These are phyloP conservation scores for Cryphonectria parasitica DNA, from an alignment of 2,329 filamentous ascomycete species.

Conservation along the genomic window DNA sequence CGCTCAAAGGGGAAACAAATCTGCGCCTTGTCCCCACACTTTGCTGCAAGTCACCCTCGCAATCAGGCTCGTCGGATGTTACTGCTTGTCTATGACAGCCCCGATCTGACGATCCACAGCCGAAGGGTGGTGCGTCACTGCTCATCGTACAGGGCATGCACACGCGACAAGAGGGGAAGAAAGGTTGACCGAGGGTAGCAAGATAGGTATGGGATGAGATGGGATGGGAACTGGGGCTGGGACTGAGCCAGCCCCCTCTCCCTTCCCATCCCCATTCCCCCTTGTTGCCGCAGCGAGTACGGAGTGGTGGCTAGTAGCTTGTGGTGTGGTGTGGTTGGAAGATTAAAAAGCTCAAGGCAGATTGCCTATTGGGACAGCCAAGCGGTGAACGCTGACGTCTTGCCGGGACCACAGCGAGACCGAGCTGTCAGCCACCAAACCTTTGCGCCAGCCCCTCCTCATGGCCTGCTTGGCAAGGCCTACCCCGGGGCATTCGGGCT, in stretches of 20 bases:
- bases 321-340: not conserved
- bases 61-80: conserved; percentile 18
- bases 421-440: conserved; percentile 1
- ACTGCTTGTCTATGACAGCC: conserved; percentile 23
- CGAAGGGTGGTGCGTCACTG: conserved; percentile 6
- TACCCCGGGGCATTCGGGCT: conserved; percentile 12
- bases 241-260: not conserved
- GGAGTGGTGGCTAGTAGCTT: not conserved
- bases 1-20: conserved; percentile 14
- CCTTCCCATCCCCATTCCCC: not conserved
- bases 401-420: not conserved
- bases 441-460: conserved; percentile 2
- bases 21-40: conserved; percentile 5
- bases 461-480: not conserved
- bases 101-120: conserved; percentile 20
- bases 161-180: not conserved
- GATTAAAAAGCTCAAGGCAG: not conserved
- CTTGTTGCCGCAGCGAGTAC: not conserved
- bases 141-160: not conserved
- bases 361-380: conserved; percentile 1
- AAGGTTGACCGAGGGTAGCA: not conserved
- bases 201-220: not conserved
- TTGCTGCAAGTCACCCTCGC: conserved; percentile 17
- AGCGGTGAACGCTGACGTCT: conserved; percentile 4
- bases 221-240: not conserved